A percentile compares a stretch with the other conserved stretches of the same genome.
Conservation (phyloP, 2,329 filamentous ascomycete species). For the Alternaria consortialis region DNA sequence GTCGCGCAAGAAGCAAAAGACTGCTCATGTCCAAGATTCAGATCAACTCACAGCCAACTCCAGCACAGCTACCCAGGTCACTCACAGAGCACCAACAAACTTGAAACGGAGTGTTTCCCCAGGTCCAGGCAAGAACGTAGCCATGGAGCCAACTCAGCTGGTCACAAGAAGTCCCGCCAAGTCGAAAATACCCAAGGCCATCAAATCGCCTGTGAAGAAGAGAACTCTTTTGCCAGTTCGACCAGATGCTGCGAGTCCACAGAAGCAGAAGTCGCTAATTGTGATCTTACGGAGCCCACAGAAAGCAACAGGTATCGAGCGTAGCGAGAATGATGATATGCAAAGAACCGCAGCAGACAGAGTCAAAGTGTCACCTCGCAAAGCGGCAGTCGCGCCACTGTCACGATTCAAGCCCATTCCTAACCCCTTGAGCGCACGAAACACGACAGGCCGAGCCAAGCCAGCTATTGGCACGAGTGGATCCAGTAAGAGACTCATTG, state of each 20-base stretch:
- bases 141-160: not conserved
- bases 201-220: not conserved
- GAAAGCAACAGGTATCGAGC: not conserved
- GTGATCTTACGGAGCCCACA: slow-evolving; percentile 1
- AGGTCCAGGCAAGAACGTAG: not conserved
- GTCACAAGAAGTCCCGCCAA: not conserved
- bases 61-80: not conserved
- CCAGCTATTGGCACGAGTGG: not conserved
- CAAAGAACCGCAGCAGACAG: slow-evolving; percentile 4
- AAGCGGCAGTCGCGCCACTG: not conserved
- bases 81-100: not conserved
- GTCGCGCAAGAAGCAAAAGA: slow-evolving; percentile 12
- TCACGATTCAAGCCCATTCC: not conserved
- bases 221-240: not conserved
- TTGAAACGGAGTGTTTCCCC: not conserved
- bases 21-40: not conserved
- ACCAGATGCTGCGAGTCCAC: not conserved
- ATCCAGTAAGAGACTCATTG: not conserved
- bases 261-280: not conserved
- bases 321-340: not conserved
- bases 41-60: not conserved
- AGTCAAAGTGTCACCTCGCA: slow-evolving; percentile 12
- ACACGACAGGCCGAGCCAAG: not conserved
- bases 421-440: not conserved
- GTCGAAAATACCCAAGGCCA: not conserved